Conservation (phyloP, 1,284 basidiomycete genomes). For the Tylopilus orsonianus region DNA sequence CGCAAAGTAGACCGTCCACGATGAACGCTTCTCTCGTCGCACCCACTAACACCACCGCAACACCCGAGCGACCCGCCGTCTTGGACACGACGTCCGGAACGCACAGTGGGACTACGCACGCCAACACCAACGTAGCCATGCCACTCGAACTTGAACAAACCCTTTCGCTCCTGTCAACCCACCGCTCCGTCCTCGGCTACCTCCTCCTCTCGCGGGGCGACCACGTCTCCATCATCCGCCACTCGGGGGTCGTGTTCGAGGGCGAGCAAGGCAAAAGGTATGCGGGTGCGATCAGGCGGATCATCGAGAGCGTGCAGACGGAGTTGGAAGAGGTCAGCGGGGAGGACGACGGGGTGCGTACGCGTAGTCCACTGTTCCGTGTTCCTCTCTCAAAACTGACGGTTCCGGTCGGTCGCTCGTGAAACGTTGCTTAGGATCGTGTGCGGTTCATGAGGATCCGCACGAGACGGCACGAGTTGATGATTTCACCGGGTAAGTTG, state of each 20-base stretch:
- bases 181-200: conserved; percentile 86
- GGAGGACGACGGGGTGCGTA: conserved; percentile 50
- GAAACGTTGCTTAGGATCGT: conserved; percentile 62
- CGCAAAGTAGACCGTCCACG: conserved; percentile 4
- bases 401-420: too few species aligned
- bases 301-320: conserved; percentile 73
- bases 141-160: conserved; percentile 79
- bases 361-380: too few species aligned
- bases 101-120: conserved; percentile 20
- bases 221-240: conserved; percentile 73
- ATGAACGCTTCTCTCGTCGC: conserved; percentile 14
- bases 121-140: conserved; percentile 34
- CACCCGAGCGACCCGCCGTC: conserved; percentile 4
- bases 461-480: conserved; percentile 87
- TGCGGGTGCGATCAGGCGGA: conserved; percentile 72
- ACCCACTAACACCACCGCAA: neutral
- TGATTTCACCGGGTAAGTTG: conserved; percentile 86
- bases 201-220: conserved; percentile 73
- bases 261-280: conserved; percentile 83
- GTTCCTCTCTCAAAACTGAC: neutral
- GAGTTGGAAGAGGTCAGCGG: conserved; percentile 72
- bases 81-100: conserved; percentile 13
- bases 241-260: conserved; percentile 85
- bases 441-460: conserved; percentile 88
- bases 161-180: conserved; percentile 70